These are phyloP conservation scores for Elsinoe fawcettii DNA, from an alignment of 2,329 filamentous ascomycete species.

Conservation along the genomic window DNA sequence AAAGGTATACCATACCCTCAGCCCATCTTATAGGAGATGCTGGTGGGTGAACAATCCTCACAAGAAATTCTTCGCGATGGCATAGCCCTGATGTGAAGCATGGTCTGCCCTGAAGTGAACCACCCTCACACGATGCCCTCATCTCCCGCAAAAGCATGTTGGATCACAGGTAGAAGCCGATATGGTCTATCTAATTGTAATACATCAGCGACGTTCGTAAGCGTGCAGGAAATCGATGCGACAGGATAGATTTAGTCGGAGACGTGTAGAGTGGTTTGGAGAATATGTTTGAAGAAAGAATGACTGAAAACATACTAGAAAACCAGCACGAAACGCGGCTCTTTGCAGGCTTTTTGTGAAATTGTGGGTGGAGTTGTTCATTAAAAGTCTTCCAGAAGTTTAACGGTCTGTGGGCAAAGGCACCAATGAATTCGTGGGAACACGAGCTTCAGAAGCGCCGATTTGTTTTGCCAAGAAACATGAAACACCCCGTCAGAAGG, in stretches of 20 bases:
- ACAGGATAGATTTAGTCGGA: no score
- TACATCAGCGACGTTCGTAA: no score
- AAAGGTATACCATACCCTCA: neutral
- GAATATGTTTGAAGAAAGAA: neutral
- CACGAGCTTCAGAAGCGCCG: neutral
- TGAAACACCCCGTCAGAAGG: neutral
- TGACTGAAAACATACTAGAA: no score
- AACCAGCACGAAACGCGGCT: neutral
- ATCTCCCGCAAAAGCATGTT: neutral
- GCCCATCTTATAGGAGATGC: neutral
- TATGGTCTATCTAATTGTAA: neutral
- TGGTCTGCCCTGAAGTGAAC: neutral
- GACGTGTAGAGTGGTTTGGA: neutral
- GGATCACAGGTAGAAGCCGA: neutral
- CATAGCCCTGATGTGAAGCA: neutral
- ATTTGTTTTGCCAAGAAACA: neutral
- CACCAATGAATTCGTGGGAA: neutral
- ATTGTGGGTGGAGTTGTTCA: neutral
- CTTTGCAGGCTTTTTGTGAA: neutral
- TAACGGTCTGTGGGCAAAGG: neutral
- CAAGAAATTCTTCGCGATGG: neutral
- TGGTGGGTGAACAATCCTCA: neutral
- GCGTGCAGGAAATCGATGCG: neutral
- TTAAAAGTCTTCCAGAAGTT: neutral
- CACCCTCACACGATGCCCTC: neutral